A percentile compares a stretch with the other conserved stretches of the same genome.
phyloP scores from a whole-genome alignment of 441 rosid species.

The California macrophylla region DNA sequence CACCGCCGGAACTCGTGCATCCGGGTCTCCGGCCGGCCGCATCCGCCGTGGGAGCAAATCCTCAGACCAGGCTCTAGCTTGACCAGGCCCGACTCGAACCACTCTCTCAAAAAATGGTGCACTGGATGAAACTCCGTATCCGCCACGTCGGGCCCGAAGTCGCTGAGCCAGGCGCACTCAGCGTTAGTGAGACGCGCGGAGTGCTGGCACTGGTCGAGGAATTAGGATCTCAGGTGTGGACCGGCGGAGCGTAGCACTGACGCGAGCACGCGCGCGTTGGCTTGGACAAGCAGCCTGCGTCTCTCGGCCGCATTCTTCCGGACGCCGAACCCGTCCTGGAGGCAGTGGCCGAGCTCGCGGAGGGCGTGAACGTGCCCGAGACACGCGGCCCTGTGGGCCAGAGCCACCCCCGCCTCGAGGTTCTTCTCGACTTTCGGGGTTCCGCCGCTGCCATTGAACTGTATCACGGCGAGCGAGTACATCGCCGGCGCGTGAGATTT shows the following conservation, averaged over 20 bases:
- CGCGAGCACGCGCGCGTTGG: slow-evolving; percentile 68
- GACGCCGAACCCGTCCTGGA: slow-evolving; percentile 90
- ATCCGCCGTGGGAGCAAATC: slow-evolving; percentile 57
- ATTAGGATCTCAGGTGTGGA: slow-evolving; percentile 10
- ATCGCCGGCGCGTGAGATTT: slow-evolving; percentile 65
- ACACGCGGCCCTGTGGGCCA: slow-evolving; percentile 65
- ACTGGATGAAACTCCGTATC: slow-evolving; percentile 55
- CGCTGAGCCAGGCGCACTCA: slow-evolving; percentile 28
- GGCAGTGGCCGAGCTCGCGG: slow-evolving; percentile 78
- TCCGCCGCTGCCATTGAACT: slow-evolving; percentile 87
- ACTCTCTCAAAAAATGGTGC: slow-evolving; percentile 49
- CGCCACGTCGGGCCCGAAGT: slow-evolving; percentile 43
- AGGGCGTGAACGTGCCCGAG: slow-evolving; percentile 70
- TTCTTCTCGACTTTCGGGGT: slow-evolving; percentile 46
- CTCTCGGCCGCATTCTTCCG: slow-evolving; percentile 44
- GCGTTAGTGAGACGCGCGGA: background rate
- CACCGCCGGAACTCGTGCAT: slow-evolving; percentile 68
- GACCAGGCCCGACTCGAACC: slow-evolving; percentile 43
- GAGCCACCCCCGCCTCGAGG: slow-evolving; percentile 62
- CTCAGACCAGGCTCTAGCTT: slow-evolving; percentile 30
- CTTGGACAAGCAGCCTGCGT: slow-evolving; percentile 61
- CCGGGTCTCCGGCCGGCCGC: slow-evolving; percentile 82
- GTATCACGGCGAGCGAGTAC: slow-evolving; percentile 74
- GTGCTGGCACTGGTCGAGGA: background rate
- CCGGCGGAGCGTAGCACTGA: slow-evolving; percentile 22